Base-by-base conservation (phyloP, 192 early-diverging fungal genomes). In the Coemansia sp. region DNA sequence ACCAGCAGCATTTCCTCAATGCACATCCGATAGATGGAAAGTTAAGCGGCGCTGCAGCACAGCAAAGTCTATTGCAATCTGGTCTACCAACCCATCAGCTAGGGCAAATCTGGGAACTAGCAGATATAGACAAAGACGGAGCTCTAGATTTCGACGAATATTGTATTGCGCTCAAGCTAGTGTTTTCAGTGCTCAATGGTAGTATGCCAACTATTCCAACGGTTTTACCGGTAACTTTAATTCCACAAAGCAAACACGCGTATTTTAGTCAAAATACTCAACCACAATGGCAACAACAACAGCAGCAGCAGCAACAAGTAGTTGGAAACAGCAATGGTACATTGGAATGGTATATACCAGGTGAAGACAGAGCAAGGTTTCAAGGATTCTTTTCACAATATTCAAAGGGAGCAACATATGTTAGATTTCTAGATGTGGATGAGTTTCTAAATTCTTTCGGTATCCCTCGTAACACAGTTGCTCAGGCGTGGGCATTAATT, bases 141-240 rank as follows among this genome's bases (percentile, higher is more conserved):
- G 77, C 80, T 23, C 79, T 91, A 45, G 89, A 91, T 61, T 83
- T 89, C 61, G 89, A 91, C 53, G 89, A 91, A 67, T 91, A 89
- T 59, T 83, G 85, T 56, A 65, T 91, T 45, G 87, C 89, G 14
- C 79, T 87, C 58, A 86, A 83, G 60, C 72, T 91, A n/a, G 80
- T 86, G 4, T 89, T 87, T 48, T 81, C 78, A 15, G 58, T 84
- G n/a, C 78, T 87, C 36, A 75, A 80, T 50, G 71, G 75, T 18
- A 48, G 55, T 44, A 76, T 82, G 26, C 8, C 63, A 22, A 68
- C 78, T 17, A 60, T 84, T 13, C 89, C 89, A 5, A 50, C 62
- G 9, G 55, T 64, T 10, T 73, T 91, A 19, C 89, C 89, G 29
- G 62, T 74, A 18, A 66, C 74, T 30, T 50, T 91, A 42, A 81